Percentiles rank a stretch among this genome's conserved stretches.
Conservation (phyloP, 345 rosid genomes). For the Durio zibethinus region DNA sequence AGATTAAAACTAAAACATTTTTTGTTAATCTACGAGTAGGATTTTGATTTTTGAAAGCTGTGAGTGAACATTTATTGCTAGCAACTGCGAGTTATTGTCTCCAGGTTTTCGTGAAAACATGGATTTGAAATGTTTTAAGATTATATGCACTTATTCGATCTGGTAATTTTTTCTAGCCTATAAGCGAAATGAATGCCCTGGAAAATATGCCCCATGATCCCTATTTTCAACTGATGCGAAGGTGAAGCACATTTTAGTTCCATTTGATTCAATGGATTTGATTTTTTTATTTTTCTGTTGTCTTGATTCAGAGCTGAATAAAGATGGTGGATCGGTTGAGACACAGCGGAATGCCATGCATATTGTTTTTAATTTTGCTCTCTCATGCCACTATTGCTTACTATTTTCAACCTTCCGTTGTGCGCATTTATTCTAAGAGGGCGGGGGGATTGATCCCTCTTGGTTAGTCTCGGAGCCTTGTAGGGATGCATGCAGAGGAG, state of each 20-base stretch:
- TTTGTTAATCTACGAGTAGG: not conserved
- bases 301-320: not conserved
- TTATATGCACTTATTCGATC: not conserved
- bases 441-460: not conserved
- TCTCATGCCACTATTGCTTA: not conserved
- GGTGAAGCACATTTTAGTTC: not conserved
- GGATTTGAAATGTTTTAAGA: constrained; percentile 8
- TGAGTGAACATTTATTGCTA: not conserved
- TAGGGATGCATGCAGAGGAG: too few relatives aligned
- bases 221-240: not conserved
- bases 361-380: not conserved
- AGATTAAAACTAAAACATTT: constrained; percentile 32
- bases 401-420: not conserved
- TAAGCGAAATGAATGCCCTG: not conserved
- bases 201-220: not conserved
- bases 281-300: not conserved
- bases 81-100: constrained; percentile 16
- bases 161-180: not conserved
- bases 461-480: not conserved
- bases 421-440: too few relatives aligned
- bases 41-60: constrained; percentile 8
- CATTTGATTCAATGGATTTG: not conserved
- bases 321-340: not conserved
- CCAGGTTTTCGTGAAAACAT: constrained; percentile 18
- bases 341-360: not conserved